These are phyloP conservation scores for Cyberlindnera maritima DNA, from an alignment of 805 yeast genomes.

Conservation along the genomic window DNA sequence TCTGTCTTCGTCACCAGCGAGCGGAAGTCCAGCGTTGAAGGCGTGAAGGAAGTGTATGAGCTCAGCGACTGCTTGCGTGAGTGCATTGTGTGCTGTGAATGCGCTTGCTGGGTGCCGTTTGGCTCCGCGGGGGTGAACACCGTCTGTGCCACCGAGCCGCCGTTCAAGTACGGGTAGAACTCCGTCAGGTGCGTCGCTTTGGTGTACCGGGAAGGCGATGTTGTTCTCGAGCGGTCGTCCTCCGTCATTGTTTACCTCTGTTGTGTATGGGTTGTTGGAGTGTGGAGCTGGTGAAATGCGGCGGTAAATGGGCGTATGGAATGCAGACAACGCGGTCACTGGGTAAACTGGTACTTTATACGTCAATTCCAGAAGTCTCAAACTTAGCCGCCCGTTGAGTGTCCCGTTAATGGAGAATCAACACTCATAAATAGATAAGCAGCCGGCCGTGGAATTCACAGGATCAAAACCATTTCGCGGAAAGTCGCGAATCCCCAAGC, in stretches of 20 bases:
- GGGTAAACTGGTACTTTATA: background rate
- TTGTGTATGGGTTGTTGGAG: background rate
- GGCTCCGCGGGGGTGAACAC: background rate
- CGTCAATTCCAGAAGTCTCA: background rate
- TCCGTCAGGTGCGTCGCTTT: conserved; percentile 28
- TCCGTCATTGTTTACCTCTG: conserved; percentile 5
- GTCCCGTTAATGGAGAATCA: background rate
- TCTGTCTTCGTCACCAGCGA: conserved; percentile 60
- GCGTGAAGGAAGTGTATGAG: conserved; percentile 25
- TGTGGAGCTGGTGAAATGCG: background rate
- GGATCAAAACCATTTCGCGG: background rate
- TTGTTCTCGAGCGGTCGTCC: conserved; percentile 24
- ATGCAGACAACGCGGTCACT: background rate
- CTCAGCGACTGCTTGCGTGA: conserved; percentile 23
- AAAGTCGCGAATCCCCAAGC: background rate
- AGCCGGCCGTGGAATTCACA: background rate
- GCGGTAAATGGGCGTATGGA: background rate
- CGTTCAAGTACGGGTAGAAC: conserved; percentile 29
- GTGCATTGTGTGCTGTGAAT: conserved; percentile 2
- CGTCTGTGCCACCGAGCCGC: conserved; percentile 12
- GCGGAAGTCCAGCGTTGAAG: conserved; percentile 56
- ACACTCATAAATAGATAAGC: background rate
- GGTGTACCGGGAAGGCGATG: conserved; percentile 24
- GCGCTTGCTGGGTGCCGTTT: background rate
- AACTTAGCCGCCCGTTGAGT: background rate